Evolutionary conservation across 257 asterid genomes (phyloP).

Genomic region (Penstemon barbatus): DNA sequence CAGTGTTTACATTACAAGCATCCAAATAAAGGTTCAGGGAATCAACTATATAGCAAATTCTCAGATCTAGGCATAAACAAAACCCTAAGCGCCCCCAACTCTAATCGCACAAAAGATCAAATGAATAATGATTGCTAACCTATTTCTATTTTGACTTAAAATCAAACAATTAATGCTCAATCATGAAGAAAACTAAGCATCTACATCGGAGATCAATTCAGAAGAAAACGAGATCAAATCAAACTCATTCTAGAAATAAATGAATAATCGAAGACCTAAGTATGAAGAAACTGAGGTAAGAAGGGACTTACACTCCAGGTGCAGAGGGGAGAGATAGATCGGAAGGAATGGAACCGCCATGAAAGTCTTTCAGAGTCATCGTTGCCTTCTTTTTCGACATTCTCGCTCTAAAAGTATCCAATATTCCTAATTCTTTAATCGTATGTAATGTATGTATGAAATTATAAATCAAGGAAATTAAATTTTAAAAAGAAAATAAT

Average conservation of each 20-base stretch:
- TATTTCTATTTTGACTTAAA: background rate
- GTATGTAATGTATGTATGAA: too few species aligned
- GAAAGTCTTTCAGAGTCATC: constrained; percentile 92
- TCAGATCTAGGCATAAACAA: constrained; percentile 33
- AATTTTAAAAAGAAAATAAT: too few species aligned
- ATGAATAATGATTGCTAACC: too few species aligned
- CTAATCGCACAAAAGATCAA: too few species aligned
- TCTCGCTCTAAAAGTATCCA: constrained; percentile 14
- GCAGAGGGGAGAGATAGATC: constrained; percentile 94
- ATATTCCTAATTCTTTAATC: too few species aligned
- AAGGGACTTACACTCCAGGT: constrained; percentile 79
- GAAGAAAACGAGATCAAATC: background rate
- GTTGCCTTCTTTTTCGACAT: constrained; percentile 96
- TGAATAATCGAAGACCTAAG: background rate
- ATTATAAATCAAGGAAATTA: too few species aligned
- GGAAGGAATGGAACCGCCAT: constrained; percentile 96
- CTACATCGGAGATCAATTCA: constrained; percentile 4
- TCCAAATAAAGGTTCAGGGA: background rate
- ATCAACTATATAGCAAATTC: background rate
- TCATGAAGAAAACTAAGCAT: constrained; percentile 13
- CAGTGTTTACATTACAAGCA: constrained; percentile 24
- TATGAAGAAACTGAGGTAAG: constrained; percentile 8
- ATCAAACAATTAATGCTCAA: constrained; percentile 17
- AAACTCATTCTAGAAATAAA: constrained; percentile 10
- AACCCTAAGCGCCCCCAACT: constrained; percentile 1